Evolutionary conservation across 2,329 filamentous ascomycete genomes (phyloP).

Genomic region (Proliferodiscus dingleyae): DNA sequence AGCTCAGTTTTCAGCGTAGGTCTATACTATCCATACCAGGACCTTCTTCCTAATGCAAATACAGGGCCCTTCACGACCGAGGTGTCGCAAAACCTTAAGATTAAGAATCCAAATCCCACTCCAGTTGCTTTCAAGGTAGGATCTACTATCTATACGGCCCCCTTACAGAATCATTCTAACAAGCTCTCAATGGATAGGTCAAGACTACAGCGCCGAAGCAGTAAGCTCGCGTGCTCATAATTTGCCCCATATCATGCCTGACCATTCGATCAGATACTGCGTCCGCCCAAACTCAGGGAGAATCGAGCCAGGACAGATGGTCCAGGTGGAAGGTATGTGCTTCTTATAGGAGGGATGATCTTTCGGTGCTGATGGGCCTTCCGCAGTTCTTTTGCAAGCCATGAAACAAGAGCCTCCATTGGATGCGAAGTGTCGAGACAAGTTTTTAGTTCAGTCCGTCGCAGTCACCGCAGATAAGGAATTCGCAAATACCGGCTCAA

Average conservation of each 20-base stretch:
- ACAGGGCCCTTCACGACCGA: conserved; percentile 63
- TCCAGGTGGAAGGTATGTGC: conserved; percentile 82
- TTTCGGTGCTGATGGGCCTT: conserved; percentile 16
- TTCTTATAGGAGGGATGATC: conserved; percentile 2
- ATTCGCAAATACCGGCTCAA: conserved; percentile 71
- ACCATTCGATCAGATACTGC: conserved; percentile 68
- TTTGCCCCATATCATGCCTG: conserved; percentile 14
- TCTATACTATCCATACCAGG: conserved; percentile 22
- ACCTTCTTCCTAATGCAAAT: conserved; percentile 12
- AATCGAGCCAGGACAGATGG: conserved; percentile 82
- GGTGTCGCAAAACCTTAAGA: conserved; percentile 59
- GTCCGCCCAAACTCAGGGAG: conserved; percentile 95
- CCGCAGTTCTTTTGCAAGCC: conserved; percentile 82
- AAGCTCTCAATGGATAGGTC: conserved; percentile 54
- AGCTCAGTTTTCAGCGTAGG: conserved; percentile 92
- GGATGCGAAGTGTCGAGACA: conserved; percentile 91
- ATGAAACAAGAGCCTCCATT: conserved; percentile 91
- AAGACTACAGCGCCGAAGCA: conserved; percentile 99
- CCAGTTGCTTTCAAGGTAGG: conserved; percentile 67
- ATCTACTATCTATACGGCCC: conserved; percentile 18
- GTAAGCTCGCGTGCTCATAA: conserved; percentile 50
- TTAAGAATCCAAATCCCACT: conserved; percentile 58
- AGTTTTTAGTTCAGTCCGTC: conserved; percentile 94
- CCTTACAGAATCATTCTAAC: conserved; percentile 27
- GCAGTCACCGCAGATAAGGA: conserved; percentile 79